Percentiles rank a stretch among this genome's conserved stretches.
Evolutionary conservation across 2,329 filamentous ascomycete genomes (phyloP).

Genomic region (Hymenoscyphus fraxineus): DNA sequence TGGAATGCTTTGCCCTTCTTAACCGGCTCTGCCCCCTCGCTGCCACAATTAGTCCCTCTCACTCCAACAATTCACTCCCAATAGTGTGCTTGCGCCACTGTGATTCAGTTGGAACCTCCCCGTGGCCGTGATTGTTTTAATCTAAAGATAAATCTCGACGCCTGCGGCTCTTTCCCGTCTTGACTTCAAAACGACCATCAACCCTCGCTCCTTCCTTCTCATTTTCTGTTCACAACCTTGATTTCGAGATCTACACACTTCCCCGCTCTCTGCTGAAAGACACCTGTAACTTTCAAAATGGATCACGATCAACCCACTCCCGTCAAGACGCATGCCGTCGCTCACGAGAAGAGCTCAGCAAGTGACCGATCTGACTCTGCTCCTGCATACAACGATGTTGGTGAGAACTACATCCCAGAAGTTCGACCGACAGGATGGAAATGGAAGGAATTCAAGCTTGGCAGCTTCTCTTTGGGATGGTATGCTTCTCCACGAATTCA

Average conservation of each 20-base stretch:
- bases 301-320: neutral
- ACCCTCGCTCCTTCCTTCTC: neutral
- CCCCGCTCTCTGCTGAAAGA: neutral
- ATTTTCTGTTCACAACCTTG: neutral
- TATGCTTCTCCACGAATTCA: slow-evolving; percentile 73
- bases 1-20: neutral
- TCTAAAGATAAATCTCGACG: neutral
- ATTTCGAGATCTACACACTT: neutral
- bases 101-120: neutral
- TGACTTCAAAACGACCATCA: neutral
- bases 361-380: neutral
- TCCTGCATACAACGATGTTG: neutral
- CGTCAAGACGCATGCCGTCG: neutral
- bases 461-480: slow-evolving; percentile 53
- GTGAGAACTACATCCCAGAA: neutral
- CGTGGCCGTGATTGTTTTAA: neutral
- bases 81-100: neutral
- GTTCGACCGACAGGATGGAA: slow-evolving; percentile 51
- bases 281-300: neutral
- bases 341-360: neutral
- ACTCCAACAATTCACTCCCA: neutral
- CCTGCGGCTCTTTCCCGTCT: neutral
- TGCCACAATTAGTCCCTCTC: neutral
- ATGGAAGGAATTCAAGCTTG: slow-evolving; percentile 59
- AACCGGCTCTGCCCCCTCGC: slow-evolving; percentile 1